Percentiles rank a stretch among this genome's conserved stretches.
These are phyloP conservation scores for Xylariaceae sp. DNA, from an alignment of 2,329 filamentous ascomycete species.

Conservation along the genomic window DNA sequence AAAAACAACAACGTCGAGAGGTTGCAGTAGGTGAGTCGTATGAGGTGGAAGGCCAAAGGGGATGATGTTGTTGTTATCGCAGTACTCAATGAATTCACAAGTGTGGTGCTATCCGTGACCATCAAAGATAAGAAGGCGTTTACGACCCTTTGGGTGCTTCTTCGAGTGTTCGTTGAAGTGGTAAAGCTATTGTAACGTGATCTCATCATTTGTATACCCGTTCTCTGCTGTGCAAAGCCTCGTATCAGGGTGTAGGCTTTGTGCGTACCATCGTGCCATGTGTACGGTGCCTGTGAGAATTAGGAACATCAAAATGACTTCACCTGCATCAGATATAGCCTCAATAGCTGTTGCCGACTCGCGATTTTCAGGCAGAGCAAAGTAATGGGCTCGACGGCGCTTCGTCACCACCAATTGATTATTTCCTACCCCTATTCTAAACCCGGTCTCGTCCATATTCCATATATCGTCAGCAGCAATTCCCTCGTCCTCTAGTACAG, in stretches of 20 bases:
- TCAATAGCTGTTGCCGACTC: not conserved
- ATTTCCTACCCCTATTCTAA: not conserved
- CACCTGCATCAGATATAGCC: not conserved
- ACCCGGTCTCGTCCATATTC: slow-evolving; percentile 5
- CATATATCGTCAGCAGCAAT: not conserved
- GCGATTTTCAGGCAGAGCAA: not conserved
- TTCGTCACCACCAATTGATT: not conserved
- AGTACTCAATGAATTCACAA: not conserved
- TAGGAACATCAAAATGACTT: not conserved
- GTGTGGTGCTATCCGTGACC: not conserved
- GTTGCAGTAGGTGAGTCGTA: not conserved
- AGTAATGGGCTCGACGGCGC: not conserved
- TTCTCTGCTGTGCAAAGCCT: not conserved
- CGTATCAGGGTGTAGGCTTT: not conserved
- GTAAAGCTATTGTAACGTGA: not conserved
- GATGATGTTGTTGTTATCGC: not conserved
- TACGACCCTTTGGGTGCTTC: not conserved
- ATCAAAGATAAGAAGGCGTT: not conserved
- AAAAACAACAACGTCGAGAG: not conserved
- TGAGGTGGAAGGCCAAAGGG: not conserved
- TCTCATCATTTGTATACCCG: not conserved
- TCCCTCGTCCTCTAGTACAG: not conserved
- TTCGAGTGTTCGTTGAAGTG: not conserved
- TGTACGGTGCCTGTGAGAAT: not conserved
- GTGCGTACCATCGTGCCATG: not conserved